Evolutionary conservation across 1,284 basidiomycete species (phyloP), one percentile per base, ranked within the genome.

Genomic region (Sanghuangporus sanghuang): DNA sequence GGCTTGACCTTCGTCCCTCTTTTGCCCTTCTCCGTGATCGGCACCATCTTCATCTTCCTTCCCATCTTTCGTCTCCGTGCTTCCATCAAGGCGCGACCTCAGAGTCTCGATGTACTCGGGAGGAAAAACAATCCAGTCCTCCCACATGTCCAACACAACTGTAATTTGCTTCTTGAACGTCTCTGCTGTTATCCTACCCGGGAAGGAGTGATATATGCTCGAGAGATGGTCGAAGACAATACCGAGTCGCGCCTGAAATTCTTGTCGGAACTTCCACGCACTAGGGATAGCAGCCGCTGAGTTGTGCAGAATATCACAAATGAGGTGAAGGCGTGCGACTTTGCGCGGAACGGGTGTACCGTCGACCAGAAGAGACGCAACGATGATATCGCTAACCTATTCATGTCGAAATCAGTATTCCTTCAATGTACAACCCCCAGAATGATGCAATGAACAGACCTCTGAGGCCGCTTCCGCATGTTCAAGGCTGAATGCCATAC

Each of bases 281-380:
- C 90, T 92, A 1, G 92, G 89, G 8, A 95, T 82, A 3, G 93
- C 79, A 4, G 89, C 90, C 44, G 94, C 95, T 2, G 93, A 95
- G 73, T 99, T 99, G 78, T 98, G 95, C 35, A 99, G 82, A 67
- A 99, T 97, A 72, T 99, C 97, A 70, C 95, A 98, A 61, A 99
- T 92, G 54, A 98, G 84, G 76, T 98, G 90, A 32, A 99, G 84
- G 7, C 97, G 87, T 6, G 97, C 94, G 56, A 99, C 85, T 74
- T 99, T 99, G 67, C 96, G 87, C 42, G 97, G 96, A 11, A 99
- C 90, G 0, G 97, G 90, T 0, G 97, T 99, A 16, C 84, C 80
- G 64, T 95, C 92, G 12, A 96, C 86, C 35, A 91, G 79, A 4
- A 97, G 78, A 3, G 95, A 94, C 42, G 88, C 80, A 55, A 93